Base-by-base conservation (phyloP, 2,329 filamentous ascomycete species). In the Rhynchosporium graminicola region DNA sequence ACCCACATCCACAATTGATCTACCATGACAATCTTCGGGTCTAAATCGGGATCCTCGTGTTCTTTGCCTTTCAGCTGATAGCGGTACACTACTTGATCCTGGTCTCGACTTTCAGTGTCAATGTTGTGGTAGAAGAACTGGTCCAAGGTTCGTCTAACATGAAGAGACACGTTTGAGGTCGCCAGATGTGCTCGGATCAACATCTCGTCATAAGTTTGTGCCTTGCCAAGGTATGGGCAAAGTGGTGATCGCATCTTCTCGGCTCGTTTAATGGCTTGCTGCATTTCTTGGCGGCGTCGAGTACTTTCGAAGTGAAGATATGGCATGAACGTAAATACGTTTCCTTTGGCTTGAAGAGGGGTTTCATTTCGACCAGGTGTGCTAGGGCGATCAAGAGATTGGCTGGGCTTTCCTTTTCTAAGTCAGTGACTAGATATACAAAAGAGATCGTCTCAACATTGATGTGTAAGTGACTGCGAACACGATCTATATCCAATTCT, bases 1-100 rank as follows among this genome's bases (percentile, higher is more conserved):
- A 79, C 72, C 77, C 77, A 79, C 72, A 80, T 73, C 77, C 78
- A 80, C 0, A 79, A 71, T 57, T 80, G 77, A 43, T 79, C 78
- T 0, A 79, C 77, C 77, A 79, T 80, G 5, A 79, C 63, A 2
- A 79, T 67, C 15, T 67, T 69, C 5, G 69, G 68, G 47, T 71
- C 64, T 40, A 63, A 51, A 1, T 66, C 60, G 10, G 59, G 42
- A 31, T 58, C 61, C 43, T 56, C 43, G 4, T 57, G 38, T 40
- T 57, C 61, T 45, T 60, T 61, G 10, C 62, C 59, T 54, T 62
- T 67, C 2, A 64, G 29, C 50, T 70, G 69, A 57, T 71, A 71
- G 4, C 70, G 69, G 54, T 68, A 70, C 3, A 72, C 69, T 40
- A 72, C 70, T 60, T 72, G 70, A 61, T 72, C 70, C 46, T 66